These are phyloP conservation scores for Inga oerstediana DNA, from an alignment of 306 rosid species.

Conservation along the genomic window DNA sequence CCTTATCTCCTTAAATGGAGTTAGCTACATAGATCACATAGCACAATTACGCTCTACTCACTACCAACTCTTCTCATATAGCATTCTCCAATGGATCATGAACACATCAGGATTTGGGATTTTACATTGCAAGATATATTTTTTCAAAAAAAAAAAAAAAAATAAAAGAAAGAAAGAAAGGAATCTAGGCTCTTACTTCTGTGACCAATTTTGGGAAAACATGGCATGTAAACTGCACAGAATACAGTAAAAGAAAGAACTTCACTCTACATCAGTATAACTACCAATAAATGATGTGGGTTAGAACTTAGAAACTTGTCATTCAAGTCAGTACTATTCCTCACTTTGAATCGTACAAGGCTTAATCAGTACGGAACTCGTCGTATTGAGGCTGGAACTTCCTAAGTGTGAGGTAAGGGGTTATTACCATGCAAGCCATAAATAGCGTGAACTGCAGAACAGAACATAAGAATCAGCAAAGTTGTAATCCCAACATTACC, in stretches of 20 bases:
- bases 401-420: conserved; percentile 75
- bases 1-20: not conserved
- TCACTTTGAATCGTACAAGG: conserved; percentile 40
- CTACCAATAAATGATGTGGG: conserved; percentile 41
- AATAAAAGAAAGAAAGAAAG: conserved; percentile 6
- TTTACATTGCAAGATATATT: not conserved
- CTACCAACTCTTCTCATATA: not conserved
- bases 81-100: not conserved
- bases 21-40: not conserved
- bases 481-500: conserved; percentile 27
- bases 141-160: not conserved
- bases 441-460: conserved; percentile 89
- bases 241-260: conserved; percentile 43
- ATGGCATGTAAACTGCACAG: conserved; percentile 24
- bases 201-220: conserved; percentile 32
- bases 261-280: conserved; percentile 41
- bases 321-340: conserved; percentile 55
- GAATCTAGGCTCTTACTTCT: conserved; percentile 39
- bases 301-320: conserved; percentile 61
- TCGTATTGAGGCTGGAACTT: conserved; percentile 65
- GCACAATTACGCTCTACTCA: not conserved
- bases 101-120: not conserved
- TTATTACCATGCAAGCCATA: conserved; percentile 93
- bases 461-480: conserved; percentile 18
- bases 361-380: conserved; percentile 77